These are phyloP conservation scores for Gossypium anomalum DNA, from an alignment of 345 rosid genomes.

Conservation along the genomic window DNA sequence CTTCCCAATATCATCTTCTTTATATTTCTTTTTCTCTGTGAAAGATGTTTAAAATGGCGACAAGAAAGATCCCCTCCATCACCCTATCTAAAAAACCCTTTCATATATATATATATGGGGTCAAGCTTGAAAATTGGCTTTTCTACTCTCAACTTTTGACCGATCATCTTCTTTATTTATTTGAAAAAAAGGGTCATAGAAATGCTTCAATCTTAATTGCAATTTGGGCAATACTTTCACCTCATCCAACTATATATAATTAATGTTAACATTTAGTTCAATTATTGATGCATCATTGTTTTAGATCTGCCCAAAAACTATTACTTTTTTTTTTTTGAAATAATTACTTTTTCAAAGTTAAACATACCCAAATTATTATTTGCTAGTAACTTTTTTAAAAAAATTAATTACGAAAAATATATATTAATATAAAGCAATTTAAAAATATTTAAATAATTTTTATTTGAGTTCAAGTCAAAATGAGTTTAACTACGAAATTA, in stretches of 20 bases:
- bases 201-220: no score
- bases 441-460: neutral
- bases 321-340: neutral
- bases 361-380: neutral
- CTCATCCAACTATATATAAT: neutral
- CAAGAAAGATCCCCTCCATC: conserved; percentile 20
- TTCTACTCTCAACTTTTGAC: conserved; percentile 8
- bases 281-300: neutral
- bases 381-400: neutral
- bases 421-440: neutral
- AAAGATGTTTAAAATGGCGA: conserved; percentile 25
- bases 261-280: neutral
- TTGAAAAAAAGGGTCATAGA: neutral
- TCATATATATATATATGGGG: neutral
- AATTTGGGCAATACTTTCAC: neutral
- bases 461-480: neutral
- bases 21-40: neutral
- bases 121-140: conserved; percentile 13
- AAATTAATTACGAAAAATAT: neutral
- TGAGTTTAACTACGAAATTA: neutral
- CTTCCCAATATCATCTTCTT: neutral
- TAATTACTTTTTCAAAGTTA: neutral
- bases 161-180: neutral
- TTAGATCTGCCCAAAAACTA: neutral
- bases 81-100: conserved; percentile 8